Base-by-base conservation (phyloP, 208 protist genomes). In the Strigomonas galati region DNA sequence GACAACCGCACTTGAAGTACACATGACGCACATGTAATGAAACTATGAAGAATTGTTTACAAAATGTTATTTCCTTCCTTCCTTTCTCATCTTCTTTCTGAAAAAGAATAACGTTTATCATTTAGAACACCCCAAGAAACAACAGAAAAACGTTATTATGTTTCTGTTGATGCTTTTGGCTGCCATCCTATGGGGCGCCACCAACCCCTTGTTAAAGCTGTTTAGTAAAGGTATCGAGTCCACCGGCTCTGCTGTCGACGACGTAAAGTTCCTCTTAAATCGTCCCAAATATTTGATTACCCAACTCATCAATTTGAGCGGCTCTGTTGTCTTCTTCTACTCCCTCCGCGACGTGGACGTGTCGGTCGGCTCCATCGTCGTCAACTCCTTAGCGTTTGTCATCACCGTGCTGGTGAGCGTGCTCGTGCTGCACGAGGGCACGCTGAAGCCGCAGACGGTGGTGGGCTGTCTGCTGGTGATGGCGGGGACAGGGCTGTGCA, bases 381-480 rank as follows among this genome's bases (percentile, higher is more conserved):
- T 77, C 57, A 95, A 95, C 44, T 82, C 90, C 1, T 68, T 95
- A 23, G 79, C 90, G 2, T 93, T 95, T 68, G 81, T 93, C 0
- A 84, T 95, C 30, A 95, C 90, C 6, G 74, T 84, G 31, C 40
- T 95, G 19, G 73, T 85, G 55, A 95, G 90, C 66, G 71, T 77
- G 27, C 59, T 91, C 30, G 78, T 91, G 31, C 32, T 95, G 60
- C 56, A 76, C 1, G 90, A 95, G 30, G 83, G 83, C 26, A 49
- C 71, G 26, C 43, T 95, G 58, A 26, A 69, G 2, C 71, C 78
- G 7, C 70, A 70, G 19, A 80, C 83, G 2, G 49, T 73, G 14
- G 28, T 78, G 7, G 87, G 90, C 0, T 87, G 84, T 40, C 17
- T 69, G 23, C 37, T 91, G 3, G 90, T 93, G 17, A 74, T 95